Evolutionary conservation across 2,329 filamentous ascomycete genomes (phyloP), one percentile per base, ranked within the genome.

Genomic region (Cladophialophora psammophila): DNA sequence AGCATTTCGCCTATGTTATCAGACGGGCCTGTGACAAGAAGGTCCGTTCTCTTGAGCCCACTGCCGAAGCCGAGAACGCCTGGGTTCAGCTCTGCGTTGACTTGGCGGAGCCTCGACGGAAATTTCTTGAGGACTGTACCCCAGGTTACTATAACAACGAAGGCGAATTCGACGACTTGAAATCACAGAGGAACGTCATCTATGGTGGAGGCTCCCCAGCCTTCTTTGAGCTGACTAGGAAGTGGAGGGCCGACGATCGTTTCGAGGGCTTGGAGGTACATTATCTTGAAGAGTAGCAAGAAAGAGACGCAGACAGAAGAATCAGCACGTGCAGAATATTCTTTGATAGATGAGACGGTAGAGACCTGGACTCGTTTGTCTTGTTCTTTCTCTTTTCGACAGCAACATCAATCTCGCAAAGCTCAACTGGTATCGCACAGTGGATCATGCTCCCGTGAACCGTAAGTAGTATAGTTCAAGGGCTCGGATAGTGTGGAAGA

Each of bases 81-180:
- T 71, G 69, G 69, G 59, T 65, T 8, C 32, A 69, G 15, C 63
- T 62, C 26, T 66, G 69, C 35, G 38, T 68, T 9, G 48, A 58
- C 5, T n/a, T 71, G 36, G 59, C 50, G 4, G 40, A 52, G 18
- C 40, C 65, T 26, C 35, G 64, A 42, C 15, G 26, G 10, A 52
- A 58, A 9, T 71, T 69, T 55, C 32, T 66, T n/a, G 60, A 61
- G 20, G 66, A 67, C 32, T 71, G 69, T 50, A 71, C 69, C 0
- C 69, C 69, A 1, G 67, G 69, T 0, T 70, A 71, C 40, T 71
- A 69, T 40, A 71, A 69, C 59, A 69, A 71, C 20, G 69, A 71
- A 50, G 69, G 64, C 15, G 62, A 35, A 5, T 50, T 50, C 20
- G 56, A 54, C 12, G 55, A 63, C 40, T 4, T 52, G 10, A 35